phyloP scores from a whole-genome alignment of 2,329 filamentous ascomycete genomes.

The Pseudogymnoascus sp. region DNA sequence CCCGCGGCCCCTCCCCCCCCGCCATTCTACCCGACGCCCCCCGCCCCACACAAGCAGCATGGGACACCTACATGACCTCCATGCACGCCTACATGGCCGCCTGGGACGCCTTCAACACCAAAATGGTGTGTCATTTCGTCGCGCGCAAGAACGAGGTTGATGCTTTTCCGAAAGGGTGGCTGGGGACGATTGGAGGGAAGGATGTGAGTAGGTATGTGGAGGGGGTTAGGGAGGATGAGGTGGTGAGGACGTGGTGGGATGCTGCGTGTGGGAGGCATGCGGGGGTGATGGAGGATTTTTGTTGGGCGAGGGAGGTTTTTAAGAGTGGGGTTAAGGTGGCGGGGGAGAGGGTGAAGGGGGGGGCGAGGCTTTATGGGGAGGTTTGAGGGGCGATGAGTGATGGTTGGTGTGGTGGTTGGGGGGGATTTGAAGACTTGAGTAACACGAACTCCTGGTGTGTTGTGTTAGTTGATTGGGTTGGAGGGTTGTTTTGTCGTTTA shows the following conservation, averaged over 20 bases:
- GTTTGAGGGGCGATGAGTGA: too few species aligned
- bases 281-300: conserved; percentile 48
- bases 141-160: conserved; percentile 40
- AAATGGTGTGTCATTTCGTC: conserved; percentile 47
- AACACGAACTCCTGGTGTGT: neutral
- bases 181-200: conserved; percentile 35
- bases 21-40: conserved; percentile 34
- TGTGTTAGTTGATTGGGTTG: too few species aligned
- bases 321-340: conserved; percentile 19
- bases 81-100: conserved; percentile 46
- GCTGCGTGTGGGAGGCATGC: conserved; percentile 52
- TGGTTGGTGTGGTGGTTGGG: neutral
- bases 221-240: conserved; percentile 55
- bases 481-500: neutral
- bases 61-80: conserved; percentile 39
- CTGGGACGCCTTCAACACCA: conserved; percentile 43
- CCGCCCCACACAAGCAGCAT: conserved; percentile 36
- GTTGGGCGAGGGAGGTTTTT: conserved; percentile 37
- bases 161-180: conserved; percentile 20
- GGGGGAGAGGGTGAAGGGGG: neutral
- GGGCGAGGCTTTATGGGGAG: neutral
- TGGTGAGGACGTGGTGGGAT: conserved; percentile 52
- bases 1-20: conserved; percentile 41
- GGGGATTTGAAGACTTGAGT: neutral
- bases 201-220: conserved; percentile 50